These are phyloP conservation scores for Diaporthe sp. DNA, from an alignment of 2,329 filamentous ascomycete genomes.

Conservation along the genomic window DNA sequence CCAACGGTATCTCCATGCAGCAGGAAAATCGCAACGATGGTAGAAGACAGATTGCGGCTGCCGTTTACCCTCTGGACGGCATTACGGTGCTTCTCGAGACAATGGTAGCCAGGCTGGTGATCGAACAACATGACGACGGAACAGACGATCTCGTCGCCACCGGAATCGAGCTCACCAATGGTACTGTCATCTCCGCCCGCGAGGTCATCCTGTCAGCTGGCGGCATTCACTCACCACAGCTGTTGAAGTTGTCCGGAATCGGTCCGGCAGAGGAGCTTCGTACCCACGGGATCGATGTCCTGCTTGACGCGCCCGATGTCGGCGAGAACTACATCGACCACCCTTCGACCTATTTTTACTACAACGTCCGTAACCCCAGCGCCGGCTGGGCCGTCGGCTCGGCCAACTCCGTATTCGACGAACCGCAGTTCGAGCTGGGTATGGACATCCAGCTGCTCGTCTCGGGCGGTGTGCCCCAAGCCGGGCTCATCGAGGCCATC, in stretches of 20 bases:
- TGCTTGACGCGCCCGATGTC: slow-evolving; percentile 50
- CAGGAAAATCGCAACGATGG: slow-evolving; percentile 45
- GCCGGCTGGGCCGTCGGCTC: slow-evolving; percentile 18
- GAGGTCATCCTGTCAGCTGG: slow-evolving; percentile 52
- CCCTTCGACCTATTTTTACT: neutral
- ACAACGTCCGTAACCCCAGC: slow-evolving; percentile 5
- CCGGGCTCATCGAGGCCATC: slow-evolving; percentile 6
- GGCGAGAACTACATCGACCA: slow-evolving; percentile 46
- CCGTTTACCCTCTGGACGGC: slow-evolving; percentile 30
- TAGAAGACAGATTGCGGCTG: slow-evolving; percentile 41
- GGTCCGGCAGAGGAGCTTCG: slow-evolving; percentile 47
- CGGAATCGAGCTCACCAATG: slow-evolving; percentile 5
- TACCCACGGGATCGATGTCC: slow-evolving; percentile 46
- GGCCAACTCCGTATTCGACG: slow-evolving; percentile 11
- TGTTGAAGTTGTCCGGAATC: slow-evolving; percentile 52
- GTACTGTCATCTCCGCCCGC: slow-evolving; percentile 5
- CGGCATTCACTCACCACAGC: slow-evolving; percentile 49
- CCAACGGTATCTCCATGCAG: slow-evolving; percentile 46
- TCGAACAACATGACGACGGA: neutral
- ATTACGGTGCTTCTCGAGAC: slow-evolving; percentile 10
- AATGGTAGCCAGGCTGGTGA: slow-evolving; percentile 5
- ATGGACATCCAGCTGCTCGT: slow-evolving; percentile 4
- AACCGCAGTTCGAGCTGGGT: slow-evolving; percentile 20
- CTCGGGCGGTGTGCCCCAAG: neutral
- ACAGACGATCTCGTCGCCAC: neutral